phyloP scores from a whole-genome alignment of 208 protist genomes.

The Endotrypanum monterogeii region DNA sequence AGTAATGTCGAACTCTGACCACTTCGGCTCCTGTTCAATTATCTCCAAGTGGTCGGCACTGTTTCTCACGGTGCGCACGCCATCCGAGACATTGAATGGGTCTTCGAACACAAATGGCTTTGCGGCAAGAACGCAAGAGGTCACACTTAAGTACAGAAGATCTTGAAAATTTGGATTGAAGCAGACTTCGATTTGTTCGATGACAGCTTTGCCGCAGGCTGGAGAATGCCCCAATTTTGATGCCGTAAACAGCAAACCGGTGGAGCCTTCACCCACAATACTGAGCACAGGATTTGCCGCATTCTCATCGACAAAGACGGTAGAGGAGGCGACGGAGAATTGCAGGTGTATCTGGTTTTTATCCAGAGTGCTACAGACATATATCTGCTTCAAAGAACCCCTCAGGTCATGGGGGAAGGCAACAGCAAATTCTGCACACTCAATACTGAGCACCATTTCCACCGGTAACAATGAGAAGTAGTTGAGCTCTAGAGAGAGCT shows the following conservation, averaged over 20 bases:
- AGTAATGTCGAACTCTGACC: constrained; percentile 15
- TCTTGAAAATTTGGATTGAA: constrained; percentile 22
- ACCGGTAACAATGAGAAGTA: not conserved
- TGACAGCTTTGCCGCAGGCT: not conserved
- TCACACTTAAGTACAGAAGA: constrained; percentile 14
- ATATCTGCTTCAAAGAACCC: not conserved
- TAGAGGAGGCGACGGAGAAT: constrained; percentile 4
- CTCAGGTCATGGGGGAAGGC: constrained; percentile 14
- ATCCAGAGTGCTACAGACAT: not conserved
- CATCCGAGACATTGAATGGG: not conserved
- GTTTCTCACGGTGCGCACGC: not conserved
- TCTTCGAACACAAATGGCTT: constrained; percentile 21
- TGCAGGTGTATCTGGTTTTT: constrained; percentile 3
- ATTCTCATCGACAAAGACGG: constrained; percentile 9
- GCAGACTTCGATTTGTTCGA: constrained; percentile 15
- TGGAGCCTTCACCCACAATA: constrained; percentile 3
- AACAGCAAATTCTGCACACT: constrained; percentile 12
- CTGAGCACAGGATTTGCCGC: constrained; percentile 15
- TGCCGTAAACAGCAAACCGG: constrained; percentile 5
- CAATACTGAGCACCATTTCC: constrained; percentile 9
- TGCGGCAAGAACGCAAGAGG: constrained; percentile 16
- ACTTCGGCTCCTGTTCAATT: not conserved
- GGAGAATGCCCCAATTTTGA: constrained; percentile 11
- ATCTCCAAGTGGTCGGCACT: not conserved
- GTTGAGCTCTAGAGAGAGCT: not conserved